Evolutionary conservation across 331 rosid species (phyloP), one percentile per base, ranked within the genome.

Genomic region (Saraca asoca): DNA sequence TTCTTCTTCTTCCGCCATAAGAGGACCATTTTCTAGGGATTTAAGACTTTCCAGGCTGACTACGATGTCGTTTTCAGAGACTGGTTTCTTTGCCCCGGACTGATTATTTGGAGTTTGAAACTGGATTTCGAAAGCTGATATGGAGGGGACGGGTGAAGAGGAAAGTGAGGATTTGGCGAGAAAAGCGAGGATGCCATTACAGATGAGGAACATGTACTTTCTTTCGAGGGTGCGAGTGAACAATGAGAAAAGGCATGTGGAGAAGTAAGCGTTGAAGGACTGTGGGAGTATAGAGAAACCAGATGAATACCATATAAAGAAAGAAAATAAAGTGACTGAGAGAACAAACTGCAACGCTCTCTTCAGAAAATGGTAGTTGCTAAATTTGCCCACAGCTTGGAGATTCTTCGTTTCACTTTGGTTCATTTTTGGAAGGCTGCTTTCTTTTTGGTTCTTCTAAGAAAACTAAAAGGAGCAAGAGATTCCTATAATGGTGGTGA

Each of bases 171-270:
- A 75, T 54, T 75, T 83, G 44, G 82, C 83, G 15, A 90, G 63
- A 48, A 90, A 69, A 54, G 82, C 88, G 34, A 90, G 91, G 64
- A 87, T 83, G 64, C 74, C 88, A 66, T 87, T 87, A 9, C 87
- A 90, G n/a, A 87, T 20, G 44, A 85, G 87, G 61, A 90, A 90
- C 77, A 90, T 79, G 78, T 80, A 87, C 73, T 88, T 90, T 29
- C 87, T 83, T 57, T 90, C 81, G 5, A 87, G 70, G 20, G 78
- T 72, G 77, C 63, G 92, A 33, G 81, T 73, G 80, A 83, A 65
- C 42, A 82, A 50, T 56, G 84, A 74, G 62, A 88, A 73, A 60
- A 81, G 79, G 46, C 62, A 81, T 11, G 90, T 76, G 63, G 81
- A 80, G 75, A 86, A 83, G 77, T 71, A 81, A 35, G 74, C 75